These are phyloP conservation scores for Ascoidea rubescens DNA, from an alignment of 805 yeast species.

Conservation along the genomic window DNA sequence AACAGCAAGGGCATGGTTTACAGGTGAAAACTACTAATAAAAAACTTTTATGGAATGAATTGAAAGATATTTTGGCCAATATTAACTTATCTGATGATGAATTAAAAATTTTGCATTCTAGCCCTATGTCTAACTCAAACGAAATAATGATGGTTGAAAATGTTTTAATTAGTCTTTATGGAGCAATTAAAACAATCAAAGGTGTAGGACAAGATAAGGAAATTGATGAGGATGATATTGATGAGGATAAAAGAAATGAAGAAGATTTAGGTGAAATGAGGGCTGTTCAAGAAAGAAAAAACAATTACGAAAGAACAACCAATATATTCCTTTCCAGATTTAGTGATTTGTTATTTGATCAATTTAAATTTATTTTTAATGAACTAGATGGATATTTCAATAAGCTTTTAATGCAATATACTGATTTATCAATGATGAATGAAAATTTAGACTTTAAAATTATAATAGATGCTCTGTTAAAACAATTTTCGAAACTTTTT, in stretches of 20 bases:
- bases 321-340: slow-evolving; percentile 34
- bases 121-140: slow-evolving; percentile 23
- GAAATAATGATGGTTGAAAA: slow-evolving; percentile 35
- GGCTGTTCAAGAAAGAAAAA: slow-evolving; percentile 55
- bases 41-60: slow-evolving; percentile 56
- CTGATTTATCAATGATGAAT: neutral
- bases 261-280: slow-evolving; percentile 44
- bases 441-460: slow-evolving; percentile 16
- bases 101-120: slow-evolving; percentile 33
- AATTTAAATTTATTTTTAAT: slow-evolving; percentile 25
- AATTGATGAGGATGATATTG: slow-evolving; percentile 17
- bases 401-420: neutral
- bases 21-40: slow-evolving; percentile 78
- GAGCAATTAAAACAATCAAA: slow-evolving; percentile 52
- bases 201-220: slow-evolving; percentile 27
- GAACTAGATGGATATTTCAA: slow-evolving; percentile 15
- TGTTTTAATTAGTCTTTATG: slow-evolving; percentile 39
- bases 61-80: slow-evolving; percentile 55
- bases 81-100: slow-evolving; percentile 50
- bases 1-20: slow-evolving; percentile 62
- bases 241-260: slow-evolving; percentile 13
- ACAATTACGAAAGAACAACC: slow-evolving; percentile 43
- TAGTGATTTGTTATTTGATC: slow-evolving; percentile 25
- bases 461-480: slow-evolving; percentile 11
- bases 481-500: slow-evolving; percentile 24